Evolutionary conservation across 2,329 filamentous ascomycete species (phyloP).

Genomic region (Neodidymelliopsis sp.): DNA sequence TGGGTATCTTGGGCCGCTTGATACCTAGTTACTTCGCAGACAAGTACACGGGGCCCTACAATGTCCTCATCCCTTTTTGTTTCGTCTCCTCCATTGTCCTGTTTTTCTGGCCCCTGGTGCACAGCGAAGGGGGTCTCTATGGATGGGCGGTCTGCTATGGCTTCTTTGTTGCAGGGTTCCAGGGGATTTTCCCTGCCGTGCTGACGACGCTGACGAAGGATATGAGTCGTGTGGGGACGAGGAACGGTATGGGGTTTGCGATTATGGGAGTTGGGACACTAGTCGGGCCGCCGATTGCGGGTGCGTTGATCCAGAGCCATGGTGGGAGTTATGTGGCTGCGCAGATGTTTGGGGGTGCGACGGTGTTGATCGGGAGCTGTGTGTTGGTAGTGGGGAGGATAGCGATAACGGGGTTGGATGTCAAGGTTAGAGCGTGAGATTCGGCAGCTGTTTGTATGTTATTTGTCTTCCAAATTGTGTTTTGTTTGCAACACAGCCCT

Average conservation of each 20-base stretch:
- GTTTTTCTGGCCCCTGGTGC: conserved; percentile 65
- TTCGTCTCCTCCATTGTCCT: conserved; percentile 57
- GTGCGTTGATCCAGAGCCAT: conserved; percentile 52
- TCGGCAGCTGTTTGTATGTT: too few relatives aligned
- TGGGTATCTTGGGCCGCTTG: conserved; percentile 64
- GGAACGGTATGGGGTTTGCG: conserved; percentile 58
- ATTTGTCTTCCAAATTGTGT: too few relatives aligned
- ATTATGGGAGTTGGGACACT: conserved; percentile 55
- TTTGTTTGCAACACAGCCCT: too few relatives aligned
- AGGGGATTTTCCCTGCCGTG: conserved; percentile 55
- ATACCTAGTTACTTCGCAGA: conserved; percentile 64
- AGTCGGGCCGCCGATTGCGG: conserved; percentile 57
- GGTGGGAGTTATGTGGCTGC: conserved; percentile 54
- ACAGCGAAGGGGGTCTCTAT: conserved; percentile 48
- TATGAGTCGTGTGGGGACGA: conserved; percentile 54
- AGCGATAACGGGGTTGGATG: conserved; percentile 39
- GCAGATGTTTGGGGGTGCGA: conserved; percentile 51
- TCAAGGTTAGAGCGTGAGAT: conserved; percentile 40
- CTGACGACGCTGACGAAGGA: conserved; percentile 56
- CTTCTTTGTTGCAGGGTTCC: conserved; percentile 54
- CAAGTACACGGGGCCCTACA: conserved; percentile 61
- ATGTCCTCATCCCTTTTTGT: conserved; percentile 62
- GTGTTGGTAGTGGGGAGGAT: conserved; percentile 40
- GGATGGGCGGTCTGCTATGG: conserved; percentile 57
- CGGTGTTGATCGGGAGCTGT: conserved; percentile 39